These are phyloP conservation scores for Penicillium sp. DNA, from an alignment of 2,329 filamentous ascomycete genomes.

Conservation along the genomic window DNA sequence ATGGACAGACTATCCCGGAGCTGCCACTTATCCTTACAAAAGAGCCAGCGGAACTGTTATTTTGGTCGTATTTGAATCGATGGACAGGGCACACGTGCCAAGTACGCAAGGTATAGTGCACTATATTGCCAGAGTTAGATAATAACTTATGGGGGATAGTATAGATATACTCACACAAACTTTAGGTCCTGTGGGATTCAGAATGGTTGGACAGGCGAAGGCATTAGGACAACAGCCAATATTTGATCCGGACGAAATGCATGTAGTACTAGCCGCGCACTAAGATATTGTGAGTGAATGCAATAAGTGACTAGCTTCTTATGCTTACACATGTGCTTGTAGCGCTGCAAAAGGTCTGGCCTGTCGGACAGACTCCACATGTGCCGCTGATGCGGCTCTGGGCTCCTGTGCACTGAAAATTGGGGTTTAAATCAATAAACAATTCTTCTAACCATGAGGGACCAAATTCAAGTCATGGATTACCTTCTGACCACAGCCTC, in stretches of 20 bases:
- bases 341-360: neutral
- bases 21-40: neutral
- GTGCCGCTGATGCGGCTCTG: constrained; percentile 6
- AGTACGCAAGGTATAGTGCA: constrained; percentile 5
- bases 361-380: neutral
- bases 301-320: neutral
- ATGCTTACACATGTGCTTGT: constrained; percentile 1
- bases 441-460: neutral
- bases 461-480: neutral
- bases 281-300: neutral
- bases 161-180: constrained; percentile 3
- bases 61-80: neutral
- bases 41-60: neutral
- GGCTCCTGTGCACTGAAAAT: neutral
- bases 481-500: neutral
- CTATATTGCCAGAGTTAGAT: neutral
- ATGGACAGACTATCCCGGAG: neutral
- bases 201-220: constrained; percentile 2
- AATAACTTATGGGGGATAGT: neutral
- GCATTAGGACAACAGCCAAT: constrained; percentile 1
- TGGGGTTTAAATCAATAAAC: neutral
- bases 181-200: neutral
- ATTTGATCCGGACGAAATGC: neutral
- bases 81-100: neutral
- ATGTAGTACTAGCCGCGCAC: constrained; percentile 3